phyloP scores from a whole-genome alignment of 176 grass and related monocot species.

The Carex scoparia region DNA sequence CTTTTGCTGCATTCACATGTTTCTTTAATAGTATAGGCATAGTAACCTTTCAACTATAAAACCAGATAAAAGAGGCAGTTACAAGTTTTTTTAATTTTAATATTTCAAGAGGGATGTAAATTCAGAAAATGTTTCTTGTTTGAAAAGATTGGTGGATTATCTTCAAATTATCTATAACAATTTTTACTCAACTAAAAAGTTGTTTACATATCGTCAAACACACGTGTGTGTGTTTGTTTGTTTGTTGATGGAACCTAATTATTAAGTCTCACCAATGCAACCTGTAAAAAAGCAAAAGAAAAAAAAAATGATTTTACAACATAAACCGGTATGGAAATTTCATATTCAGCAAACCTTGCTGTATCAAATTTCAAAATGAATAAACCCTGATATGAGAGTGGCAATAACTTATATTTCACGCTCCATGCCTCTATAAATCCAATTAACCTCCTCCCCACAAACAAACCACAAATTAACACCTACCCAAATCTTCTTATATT shows the following conservation, averaged over 20 bases:
- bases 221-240: neutral
- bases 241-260: neutral
- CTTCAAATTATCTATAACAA: neutral
- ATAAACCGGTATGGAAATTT: neutral
- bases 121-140: neutral
- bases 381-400: neutral
- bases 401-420: constrained; percentile 10
- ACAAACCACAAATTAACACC: neutral
- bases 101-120: too few species aligned
- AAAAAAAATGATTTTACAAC: neutral
- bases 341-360: neutral
- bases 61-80: too few species aligned
- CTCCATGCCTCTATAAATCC: constrained; percentile 1
- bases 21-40: too few species aligned
- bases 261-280: constrained; percentile 3
- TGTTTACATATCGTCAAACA: too few species aligned
- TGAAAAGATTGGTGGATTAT: neutral
- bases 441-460: neutral
- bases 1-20: too few species aligned
- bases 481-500: neutral
- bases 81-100: too few species aligned
- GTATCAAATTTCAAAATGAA: neutral
- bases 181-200: neutral
- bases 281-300: neutral
- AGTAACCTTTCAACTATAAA: too few species aligned